Evolutionary conservation across 257 asterid genomes (phyloP), one percentile per base, ranked within the genome.

Genomic region (Scutellaria minor): DNA sequence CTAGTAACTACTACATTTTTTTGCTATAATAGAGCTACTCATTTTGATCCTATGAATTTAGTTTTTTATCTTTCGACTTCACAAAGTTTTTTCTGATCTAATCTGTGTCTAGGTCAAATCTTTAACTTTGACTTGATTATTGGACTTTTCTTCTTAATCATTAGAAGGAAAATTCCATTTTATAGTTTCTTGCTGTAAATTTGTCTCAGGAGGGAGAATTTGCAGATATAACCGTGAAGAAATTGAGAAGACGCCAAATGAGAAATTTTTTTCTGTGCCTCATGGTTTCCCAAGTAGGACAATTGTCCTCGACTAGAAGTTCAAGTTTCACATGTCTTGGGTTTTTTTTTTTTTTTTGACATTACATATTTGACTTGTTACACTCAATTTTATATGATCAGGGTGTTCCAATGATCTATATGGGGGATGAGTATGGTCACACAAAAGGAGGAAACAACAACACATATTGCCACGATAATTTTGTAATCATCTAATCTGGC

Each of bases 401-500:
- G 97, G 99, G 99, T 73, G 95, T 92, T 48, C 99, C 99, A 52
- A 90, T 95, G 99, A 75, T 95, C 79, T 77, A 81, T 72, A 95
- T 95, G 99, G 99, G 99, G 5, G 99, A 90, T 77, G 99, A 95
- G 76, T 95, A 92, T 74, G 98, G 97, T 66, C 99, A 95, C 83
- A 88, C 98, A 6, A 95, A 95, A 83, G 97, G 99, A 56, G 99
- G 99, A 78, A 95, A 95, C 85, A 95, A 95, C 91, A 95, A 95
- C 72, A 87, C 97, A 12, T 92, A 95, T 80, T 95, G 98, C 88
- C 98, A 90, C 24, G 96, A 95, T 82, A 95, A 92, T 72, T 87
- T 80, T 72, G 97, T 93, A 90, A 72, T 62, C 9, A 56, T 74
- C 78, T 76, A 39, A 46, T 68, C 63, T 12, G 6, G 15, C 66